Evolutionary conservation across 352 stramenopile species (phyloP), one percentile per base, ranked within the genome.

Genomic region (Globisporangium middletonii): DNA sequence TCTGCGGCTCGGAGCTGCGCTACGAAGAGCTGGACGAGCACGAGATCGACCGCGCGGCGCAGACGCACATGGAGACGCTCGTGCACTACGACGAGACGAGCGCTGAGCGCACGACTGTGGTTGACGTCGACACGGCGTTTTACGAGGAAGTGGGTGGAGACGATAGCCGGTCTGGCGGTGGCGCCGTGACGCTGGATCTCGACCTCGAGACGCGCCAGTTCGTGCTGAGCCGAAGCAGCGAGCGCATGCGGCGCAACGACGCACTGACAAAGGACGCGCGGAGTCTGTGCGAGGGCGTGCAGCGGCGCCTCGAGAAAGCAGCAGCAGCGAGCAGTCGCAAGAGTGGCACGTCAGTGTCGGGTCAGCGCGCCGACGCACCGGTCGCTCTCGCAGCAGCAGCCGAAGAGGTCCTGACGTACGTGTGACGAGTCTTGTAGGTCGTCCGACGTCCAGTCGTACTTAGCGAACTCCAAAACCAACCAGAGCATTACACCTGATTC

Each of bases 21-120:
- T 91, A 91, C 54, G 76, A 79, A 42, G 67, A 72, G 55, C 47
- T 77, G 6, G 67, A 69, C 7, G 62, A 74, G 19, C 59, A 63
- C n/a, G 55, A 59, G 12, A 60, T 75, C 33, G 73, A 79, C 48
- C 53, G 45, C 27, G 59, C 59, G 2, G 75, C 72, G 12, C 73
- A 77, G 51, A 59, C 69, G 41, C 71, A 86, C 52, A 81, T 88
- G 73, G 68, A 84, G 67, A 68, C 72, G 53, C 75, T 83, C 18
- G 71, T 88, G 37, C 61, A 51, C 13, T 69, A 81, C 19, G 73
- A 86, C 54, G 66, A 80, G 54, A 75, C 65, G 51, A 67, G 67
- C 26, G 69, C 62, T 13, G 55, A 71, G 41, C 69, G 71, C 53
- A 84, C 69, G n/a, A 76, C 55, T 1, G 72, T 84, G 42, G 59